Base-by-base conservation (phyloP, 129 eudicot genomes). In the Saposhnikovia divaricata region DNA sequence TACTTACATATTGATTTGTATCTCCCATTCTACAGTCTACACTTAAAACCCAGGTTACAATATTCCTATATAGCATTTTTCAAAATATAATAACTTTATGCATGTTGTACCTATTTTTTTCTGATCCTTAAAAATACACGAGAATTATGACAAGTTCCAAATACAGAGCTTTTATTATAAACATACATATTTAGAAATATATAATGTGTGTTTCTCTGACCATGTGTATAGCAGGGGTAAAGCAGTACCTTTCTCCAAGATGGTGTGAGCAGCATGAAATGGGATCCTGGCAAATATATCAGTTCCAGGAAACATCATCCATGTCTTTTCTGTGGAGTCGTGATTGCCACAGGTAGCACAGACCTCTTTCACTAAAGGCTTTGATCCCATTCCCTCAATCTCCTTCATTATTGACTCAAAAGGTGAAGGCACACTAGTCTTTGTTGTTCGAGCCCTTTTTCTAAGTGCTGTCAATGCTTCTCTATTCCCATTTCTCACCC, bases 391-490 rank as follows among this genome's bases (percentile, higher is more conserved):
- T 66, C 77, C 88, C 80, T 85, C 93, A 75, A 88, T 72, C 81
- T 91, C 92, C 72, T 86, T 91, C 98, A 94, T 91, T 69, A 91
- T 8, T 19, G 92, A 83, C 78, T 94, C 97, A 70, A 90, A 94
- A 63, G 98, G 97, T 21, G 92, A 87, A 87, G 93, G 88, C 47
- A 91, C 88, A 82, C 97, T 90, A 4, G 93, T 87, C 81, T 83
- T 94, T 77, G 97, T 94, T 34, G 97, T 94, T 21, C 85, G 84
- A 74, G 96, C 92, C 76, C 83, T 86, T 86, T 84, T 94, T 84
- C 96, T 90, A 55, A 94, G 80, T 5, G 98, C 96, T 39, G 98
- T 94, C 78, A 94, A 81, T 77, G 96, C 98, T 87, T 94, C 96
- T 83, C 97, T 83, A 82, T 91, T 94, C 79, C 97, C 93, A 53